These are phyloP conservation scores for Begonia peltatifolia DNA, from an alignment of 306 rosid genomes.

Conservation along the genomic window DNA sequence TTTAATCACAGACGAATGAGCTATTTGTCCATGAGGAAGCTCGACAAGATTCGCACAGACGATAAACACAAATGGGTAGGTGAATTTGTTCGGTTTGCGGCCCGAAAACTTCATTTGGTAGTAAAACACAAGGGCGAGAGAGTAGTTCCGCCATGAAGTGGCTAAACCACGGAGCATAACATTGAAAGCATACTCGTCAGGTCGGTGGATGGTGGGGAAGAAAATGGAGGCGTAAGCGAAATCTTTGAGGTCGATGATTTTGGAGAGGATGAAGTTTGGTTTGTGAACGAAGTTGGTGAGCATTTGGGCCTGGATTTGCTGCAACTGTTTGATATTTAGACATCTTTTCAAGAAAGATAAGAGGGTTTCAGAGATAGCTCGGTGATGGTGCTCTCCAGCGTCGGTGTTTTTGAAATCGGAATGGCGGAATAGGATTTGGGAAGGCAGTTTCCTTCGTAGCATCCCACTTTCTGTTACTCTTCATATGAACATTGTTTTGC, in stretches of 20 bases:
- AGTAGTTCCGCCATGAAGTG: constrained; percentile 49
- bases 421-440: constrained; percentile 17
- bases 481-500: no score
- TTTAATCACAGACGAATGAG: constrained; percentile 34
- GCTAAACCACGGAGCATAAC: constrained; percentile 80
- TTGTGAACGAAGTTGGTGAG: constrained; percentile 36
- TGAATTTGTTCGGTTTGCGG: constrained; percentile 38
- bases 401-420: constrained; percentile 3
- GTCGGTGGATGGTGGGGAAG: constrained; percentile 38
- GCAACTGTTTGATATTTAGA: constrained; percentile 21
- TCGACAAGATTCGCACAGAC: constrained; percentile 48
- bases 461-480: constrained; percentile 1
- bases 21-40: constrained; percentile 24
- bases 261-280: constrained; percentile 57
- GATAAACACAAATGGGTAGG: constrained; percentile 73
- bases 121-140: constrained; percentile 39
- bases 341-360: constrained; percentile 33
- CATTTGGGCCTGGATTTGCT: constrained; percentile 66
- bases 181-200: constrained; percentile 64
- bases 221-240: constrained; percentile 37
- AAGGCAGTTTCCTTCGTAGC: constrained; percentile 12
- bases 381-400: neutral
- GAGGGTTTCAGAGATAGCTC: constrained; percentile 15
- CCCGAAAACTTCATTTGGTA: constrained; percentile 37
- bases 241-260: constrained; percentile 37